phyloP scores from a whole-genome alignment of 2,329 filamentous ascomycete genomes.

The Berkeleyomyces rouxiae region DNA sequence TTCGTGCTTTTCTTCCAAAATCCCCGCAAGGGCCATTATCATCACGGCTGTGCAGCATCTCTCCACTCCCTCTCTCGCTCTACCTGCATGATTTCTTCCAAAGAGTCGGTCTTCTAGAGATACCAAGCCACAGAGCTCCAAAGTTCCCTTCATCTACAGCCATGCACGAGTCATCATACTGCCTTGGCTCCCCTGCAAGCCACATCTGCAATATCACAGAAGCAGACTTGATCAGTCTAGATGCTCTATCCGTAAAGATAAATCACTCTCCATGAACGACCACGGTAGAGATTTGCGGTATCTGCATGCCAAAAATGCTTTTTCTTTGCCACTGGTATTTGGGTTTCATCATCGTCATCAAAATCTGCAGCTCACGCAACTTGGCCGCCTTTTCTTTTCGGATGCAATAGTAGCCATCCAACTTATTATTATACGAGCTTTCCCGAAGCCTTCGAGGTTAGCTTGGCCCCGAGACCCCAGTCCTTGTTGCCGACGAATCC shows the following conservation, averaged over 20 bases:
- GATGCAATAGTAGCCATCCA: too few species aligned
- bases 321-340: too few species aligned
- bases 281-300: too few species aligned
- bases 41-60: neutral
- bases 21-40: neutral
- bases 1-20: neutral
- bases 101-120: neutral
- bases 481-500: conserved; percentile 1
- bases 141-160: conserved; percentile 1
- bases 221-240: neutral
- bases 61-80: neutral
- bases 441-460: neutral
- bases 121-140: conserved; percentile 3
- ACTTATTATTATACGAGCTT: neutral
- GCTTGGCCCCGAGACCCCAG: neutral
- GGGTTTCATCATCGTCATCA: too few species aligned
- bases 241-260: neutral
- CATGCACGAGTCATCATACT: conserved; percentile 1
- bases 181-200: neutral
- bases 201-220: neutral
- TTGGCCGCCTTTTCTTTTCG: too few species aligned
- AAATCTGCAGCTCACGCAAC: too few species aligned
- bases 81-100: neutral
- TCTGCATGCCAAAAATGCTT: too few species aligned
- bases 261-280: too few species aligned